These are phyloP conservation scores for Abelmoschus esculentus DNA, from an alignment of 345 rosid genomes.

Conservation along the genomic window DNA sequence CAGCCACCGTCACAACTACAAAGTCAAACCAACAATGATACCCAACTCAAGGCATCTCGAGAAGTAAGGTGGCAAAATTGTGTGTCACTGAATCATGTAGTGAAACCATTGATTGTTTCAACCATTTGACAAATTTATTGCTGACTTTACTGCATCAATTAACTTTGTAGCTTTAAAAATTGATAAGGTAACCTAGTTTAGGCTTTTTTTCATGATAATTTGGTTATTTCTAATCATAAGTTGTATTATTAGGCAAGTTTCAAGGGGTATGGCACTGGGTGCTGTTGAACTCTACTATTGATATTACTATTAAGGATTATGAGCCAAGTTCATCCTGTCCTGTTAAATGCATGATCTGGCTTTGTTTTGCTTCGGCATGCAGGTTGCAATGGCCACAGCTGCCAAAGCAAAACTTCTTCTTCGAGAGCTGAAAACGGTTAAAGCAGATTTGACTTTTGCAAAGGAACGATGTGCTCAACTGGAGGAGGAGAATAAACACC, in stretches of 20 bases:
- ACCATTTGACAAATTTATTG: neutral
- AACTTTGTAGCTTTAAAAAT: neutral
- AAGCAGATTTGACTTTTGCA: constrained; percentile 87
- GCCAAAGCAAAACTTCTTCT: constrained; percentile 95
- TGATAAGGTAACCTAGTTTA: neutral
- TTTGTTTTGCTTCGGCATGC: constrained; percentile 16
- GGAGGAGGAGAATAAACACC: constrained; percentile 83
- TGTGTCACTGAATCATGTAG: constrained; percentile 29
- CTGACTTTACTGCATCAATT: neutral
- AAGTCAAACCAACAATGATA: constrained; percentile 52
- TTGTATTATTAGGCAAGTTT: neutral
- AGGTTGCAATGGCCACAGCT: constrained; percentile 99
- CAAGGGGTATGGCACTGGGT: neutral
- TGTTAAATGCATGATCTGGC: constrained; percentile 31
- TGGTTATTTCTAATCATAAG: neutral
- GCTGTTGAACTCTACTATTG: neutral
- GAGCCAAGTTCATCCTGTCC: constrained; percentile 3
- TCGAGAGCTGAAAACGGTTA: constrained; percentile 84
- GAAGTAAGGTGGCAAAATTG: constrained; percentile 80
- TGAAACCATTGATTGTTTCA: constrained; percentile 3
- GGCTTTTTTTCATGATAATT: neutral
- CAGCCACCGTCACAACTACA: constrained; percentile 25
- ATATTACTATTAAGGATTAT: neutral
- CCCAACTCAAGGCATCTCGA: constrained; percentile 97
- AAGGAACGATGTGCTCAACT: constrained; percentile 78